Conservation (phyloP, 805 yeast genomes). For the Huiozyma sinensis region DNA sequence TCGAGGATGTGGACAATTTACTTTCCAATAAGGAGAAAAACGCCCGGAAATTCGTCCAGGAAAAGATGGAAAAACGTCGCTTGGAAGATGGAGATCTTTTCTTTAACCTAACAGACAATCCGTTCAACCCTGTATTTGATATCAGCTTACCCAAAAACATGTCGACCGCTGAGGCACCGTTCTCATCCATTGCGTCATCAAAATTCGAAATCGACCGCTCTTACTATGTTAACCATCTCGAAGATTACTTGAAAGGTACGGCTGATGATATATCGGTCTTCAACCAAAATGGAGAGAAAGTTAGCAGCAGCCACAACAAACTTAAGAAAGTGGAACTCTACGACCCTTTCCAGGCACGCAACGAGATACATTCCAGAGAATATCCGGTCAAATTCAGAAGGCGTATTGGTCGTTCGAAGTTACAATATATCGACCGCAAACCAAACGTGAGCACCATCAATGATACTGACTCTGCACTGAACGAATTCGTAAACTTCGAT, state of each 20-base stretch:
- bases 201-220: slow-evolving; percentile 55
- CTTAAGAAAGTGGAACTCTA: slow-evolving; percentile 28
- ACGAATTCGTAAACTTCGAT: slow-evolving; percentile 34
- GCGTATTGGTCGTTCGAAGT: slow-evolving; percentile 63
- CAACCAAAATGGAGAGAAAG: slow-evolving; percentile 25
- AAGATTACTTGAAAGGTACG: slow-evolving; percentile 22
- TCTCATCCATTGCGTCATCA: slow-evolving; percentile 66
- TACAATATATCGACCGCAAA: slow-evolving; percentile 66
- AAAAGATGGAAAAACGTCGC: slow-evolving; percentile 63
- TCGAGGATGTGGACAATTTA: slow-evolving; percentile 70
- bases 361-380: slow-evolving; percentile 29
- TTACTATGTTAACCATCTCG: slow-evolving; percentile 32
- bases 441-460: slow-evolving; percentile 33
- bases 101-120: slow-evolving; percentile 80
- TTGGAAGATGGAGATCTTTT: slow-evolving; percentile 59
- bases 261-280: slow-evolving; percentile 15
- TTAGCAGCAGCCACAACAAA: slow-evolving; percentile 13
- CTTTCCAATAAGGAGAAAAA: slow-evolving; percentile 65
- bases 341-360: slow-evolving; percentile 27
- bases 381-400: slow-evolving; percentile 53
- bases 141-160: slow-evolving; percentile 44
- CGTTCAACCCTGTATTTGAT: slow-evolving; percentile 70
- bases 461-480: slow-evolving; percentile 20
- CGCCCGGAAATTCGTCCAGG: slow-evolving; percentile 74
- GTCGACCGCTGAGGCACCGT: slow-evolving; percentile 60